Conservation (phyloP, 2,329 filamentous ascomycete genomes). For the Trichoderma guizhouense region DNA sequence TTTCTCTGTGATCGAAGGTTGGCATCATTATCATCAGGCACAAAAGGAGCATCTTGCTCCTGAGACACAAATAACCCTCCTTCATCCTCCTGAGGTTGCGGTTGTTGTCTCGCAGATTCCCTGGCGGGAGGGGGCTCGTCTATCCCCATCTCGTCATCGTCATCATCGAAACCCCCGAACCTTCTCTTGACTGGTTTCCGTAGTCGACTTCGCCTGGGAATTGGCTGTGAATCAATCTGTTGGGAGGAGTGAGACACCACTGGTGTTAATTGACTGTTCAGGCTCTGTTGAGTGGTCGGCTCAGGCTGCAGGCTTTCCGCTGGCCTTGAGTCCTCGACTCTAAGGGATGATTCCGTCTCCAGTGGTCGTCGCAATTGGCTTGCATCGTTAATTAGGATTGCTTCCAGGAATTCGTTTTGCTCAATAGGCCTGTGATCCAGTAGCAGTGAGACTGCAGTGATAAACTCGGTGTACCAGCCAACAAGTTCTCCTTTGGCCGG, state of each 20-base stretch:
- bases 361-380: slow-evolving; percentile 67
- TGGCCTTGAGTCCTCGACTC: slow-evolving; percentile 23
- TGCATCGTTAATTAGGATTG: slow-evolving; percentile 78
- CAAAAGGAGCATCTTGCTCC: slow-evolving; percentile 29
- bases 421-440: slow-evolving; percentile 81
- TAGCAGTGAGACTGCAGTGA: slow-evolving; percentile 64
- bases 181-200: slow-evolving; percentile 48
- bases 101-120: slow-evolving; percentile 4
- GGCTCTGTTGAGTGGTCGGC: slow-evolving; percentile 11
- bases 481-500: slow-evolving; percentile 52
- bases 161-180: slow-evolving; percentile 69
- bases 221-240: slow-evolving; percentile 23
- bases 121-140: slow-evolving; percentile 5
- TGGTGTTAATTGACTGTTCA: slow-evolving; percentile 14
- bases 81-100: slow-evolving; percentile 31
- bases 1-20: slow-evolving; percentile 41
- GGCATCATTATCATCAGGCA: slow-evolving; percentile 24
- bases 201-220: slow-evolving; percentile 22
- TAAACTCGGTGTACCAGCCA: slow-evolving; percentile 68
- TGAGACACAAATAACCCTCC: slow-evolving; percentile 58
- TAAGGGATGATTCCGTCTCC: slow-evolving; percentile 41
- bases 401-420: slow-evolving; percentile 88
- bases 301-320: slow-evolving; percentile 1
- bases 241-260: slow-evolving; percentile 21
- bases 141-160: slow-evolving; percentile 31